Base-by-base conservation (phyloP, 129 eudicot species). In the Chrysanthemum makinoi region DNA sequence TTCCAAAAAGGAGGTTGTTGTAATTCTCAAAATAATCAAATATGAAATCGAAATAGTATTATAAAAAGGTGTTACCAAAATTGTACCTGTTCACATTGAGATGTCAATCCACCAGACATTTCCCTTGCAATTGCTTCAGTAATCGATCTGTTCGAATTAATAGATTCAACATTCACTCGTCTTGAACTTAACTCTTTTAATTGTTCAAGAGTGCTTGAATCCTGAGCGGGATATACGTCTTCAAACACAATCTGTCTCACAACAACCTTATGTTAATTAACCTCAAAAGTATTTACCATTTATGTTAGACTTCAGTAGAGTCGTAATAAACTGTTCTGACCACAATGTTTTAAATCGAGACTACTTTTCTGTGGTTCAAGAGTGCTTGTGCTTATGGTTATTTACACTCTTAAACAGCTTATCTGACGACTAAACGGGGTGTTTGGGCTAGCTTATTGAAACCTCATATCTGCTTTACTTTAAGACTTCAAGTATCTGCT, bases 71-170 rank as follows among this genome's bases (percentile, higher is more conserved):
- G 53, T 44, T 72, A 4, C 52, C 50, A 30, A 13, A 7, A 55
- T 22, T 33, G 43, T 8, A 88, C 96, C 88, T 91, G 97, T 80
- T 88, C 86, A 62, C 58, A 65, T 17, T 82, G 96, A 24, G 89
- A 86, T 54, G 89, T 88, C 65, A 84, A 74, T 14, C 96, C 97
- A 5, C 96, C 91, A 8, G 90, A 86, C 80, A 88, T 91, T 77
- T 91, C 96, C 73, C 90, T 82, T 8, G 97, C 97, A 60, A 84
- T 86, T 20, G 96, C 96, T 55, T 86, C 84, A 22, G 97, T 82
- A 50, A 91, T 79, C 30, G 66, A 53, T 77, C 81, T 86, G 74
- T 69, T 81, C 5, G 77, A 74, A 10, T 86, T 86, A 17, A 88
- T 86, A 9, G 88, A 80, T 65, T 86, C 87, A 33, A 91, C 82